Base-by-base conservation (phyloP, 2,329 filamentous ascomycete genomes). In the Conoideocrella luteorostrata region DNA sequence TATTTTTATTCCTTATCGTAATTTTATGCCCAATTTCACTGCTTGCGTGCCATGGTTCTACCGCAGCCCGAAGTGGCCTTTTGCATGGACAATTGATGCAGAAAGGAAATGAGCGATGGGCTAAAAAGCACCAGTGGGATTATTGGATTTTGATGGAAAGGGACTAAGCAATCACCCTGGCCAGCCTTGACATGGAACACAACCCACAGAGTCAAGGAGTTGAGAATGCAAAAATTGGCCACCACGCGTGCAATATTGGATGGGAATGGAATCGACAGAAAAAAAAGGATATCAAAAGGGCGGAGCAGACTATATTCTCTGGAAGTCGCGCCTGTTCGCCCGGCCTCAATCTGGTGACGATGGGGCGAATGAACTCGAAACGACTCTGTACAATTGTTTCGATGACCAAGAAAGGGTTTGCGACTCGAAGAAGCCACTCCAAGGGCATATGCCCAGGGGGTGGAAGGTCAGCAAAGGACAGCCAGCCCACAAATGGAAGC, bases 181-280 rank as follows among this genome's bases (percentile, higher is more conserved):
- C 55, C 58, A 52, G 52, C 54, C 57, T 61, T 48, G 42, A 50
- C 38, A 26, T 11, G 24, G 30, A 39, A 21, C 23, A 40, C 40
- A 28, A 32, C 15, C 17, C 18, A n/a, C 23, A 39, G 24, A 42
- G 48, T 35, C 45, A 49, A 48, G 53, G 47, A 60, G 50, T 48
- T 52, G 53, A 63, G 57, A 63, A 58, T 64, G 58, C 58, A 39
- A 61, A 56, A 56, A 39, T n/a, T 45, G 52, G 53, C 51, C 49
- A 26, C n/a, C n/a, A n/a, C n/a, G 42, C 7, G 22, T 45, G 34
- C 28, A 39, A 33, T 23, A 13, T 34, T 6, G 29, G 20, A 36
- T 21, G 18, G 18, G 30, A 21, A 46, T 17, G 13, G 5, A 40
- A 36, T 35, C 23, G 18, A 36, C 30, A 32, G 13, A 21, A 29